Percentiles rank a stretch among this genome's conserved stretches.
These are phyloP conservation scores for Aureobasidium sp. DNA, from an alignment of 2,329 filamentous ascomycete species.

Conservation along the genomic window DNA sequence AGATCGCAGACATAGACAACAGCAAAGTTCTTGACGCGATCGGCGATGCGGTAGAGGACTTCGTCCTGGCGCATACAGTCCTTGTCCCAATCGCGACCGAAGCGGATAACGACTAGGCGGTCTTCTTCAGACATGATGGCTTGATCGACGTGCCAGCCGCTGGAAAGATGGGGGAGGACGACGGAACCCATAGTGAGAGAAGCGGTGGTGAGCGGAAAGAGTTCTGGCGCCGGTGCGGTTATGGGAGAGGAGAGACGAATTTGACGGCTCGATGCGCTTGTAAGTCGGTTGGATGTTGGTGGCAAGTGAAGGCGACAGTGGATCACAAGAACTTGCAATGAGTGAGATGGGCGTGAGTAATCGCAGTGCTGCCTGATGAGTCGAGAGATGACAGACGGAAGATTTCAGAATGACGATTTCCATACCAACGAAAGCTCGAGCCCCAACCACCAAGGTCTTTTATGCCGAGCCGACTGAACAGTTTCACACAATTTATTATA, in stretches of 20 bases:
- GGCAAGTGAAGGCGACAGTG: too few species aligned
- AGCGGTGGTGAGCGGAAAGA: background rate
- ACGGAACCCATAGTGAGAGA: conserved; percentile 63
- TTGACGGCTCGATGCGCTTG: too few species aligned
- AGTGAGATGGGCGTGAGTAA: background rate
- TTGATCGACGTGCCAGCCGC: conserved; percentile 97
- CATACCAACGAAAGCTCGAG: background rate
- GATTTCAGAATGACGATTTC: background rate
- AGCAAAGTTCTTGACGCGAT: conserved; percentile 87
- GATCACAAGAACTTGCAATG: too few species aligned
- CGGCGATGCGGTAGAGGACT: conserved; percentile 88
- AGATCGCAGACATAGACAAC: conserved; percentile 92
- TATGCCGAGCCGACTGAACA: background rate
- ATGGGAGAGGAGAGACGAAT: too few species aligned
- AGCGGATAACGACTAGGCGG: conserved; percentile 85
- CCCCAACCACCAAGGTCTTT: background rate
- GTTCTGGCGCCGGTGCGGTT: background rate
- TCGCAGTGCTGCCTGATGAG: background rate
- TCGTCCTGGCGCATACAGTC: conserved; percentile 84
- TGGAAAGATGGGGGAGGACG: conserved; percentile 80
- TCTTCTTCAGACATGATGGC: conserved; percentile 88
- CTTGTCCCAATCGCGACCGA: conserved; percentile 76
- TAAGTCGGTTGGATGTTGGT: background rate
- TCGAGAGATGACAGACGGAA: background rate
- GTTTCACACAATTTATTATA: background rate